Evolutionary conservation across 139 green algal species (phyloP).

Genomic region (Tetratostichococcus sp.): DNA sequence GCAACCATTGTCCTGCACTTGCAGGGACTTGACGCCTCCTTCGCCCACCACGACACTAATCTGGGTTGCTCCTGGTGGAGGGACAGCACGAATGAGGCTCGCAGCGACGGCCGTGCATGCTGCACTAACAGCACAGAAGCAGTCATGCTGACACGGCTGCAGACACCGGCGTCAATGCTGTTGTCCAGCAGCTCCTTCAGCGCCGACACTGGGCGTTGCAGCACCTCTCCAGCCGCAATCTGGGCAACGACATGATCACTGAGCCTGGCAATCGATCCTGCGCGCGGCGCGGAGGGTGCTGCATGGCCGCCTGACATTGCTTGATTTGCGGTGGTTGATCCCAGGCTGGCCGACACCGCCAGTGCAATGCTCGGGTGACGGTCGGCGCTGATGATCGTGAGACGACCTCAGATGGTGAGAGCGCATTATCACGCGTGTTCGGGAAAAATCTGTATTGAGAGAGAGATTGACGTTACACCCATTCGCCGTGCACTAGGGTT

Average conservation of each 20-base stretch:
- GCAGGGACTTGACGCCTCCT: constrained; percentile 87
- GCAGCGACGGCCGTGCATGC: neutral
- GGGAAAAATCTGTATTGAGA: no score
- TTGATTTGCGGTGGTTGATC: no score
- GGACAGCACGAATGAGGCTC: neutral
- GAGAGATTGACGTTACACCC: no score
- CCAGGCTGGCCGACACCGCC: no score
- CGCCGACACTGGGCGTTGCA: constrained; percentile 79
- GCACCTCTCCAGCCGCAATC: constrained; percentile 93
- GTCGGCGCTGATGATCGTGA: no score
- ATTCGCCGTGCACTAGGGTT: no score
- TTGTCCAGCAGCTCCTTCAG: constrained; percentile 99
- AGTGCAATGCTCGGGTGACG: no score
- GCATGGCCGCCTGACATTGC: no score
- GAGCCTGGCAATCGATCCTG: constrained; percentile 38
- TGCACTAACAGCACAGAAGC: neutral
- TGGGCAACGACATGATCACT: constrained; percentile 82
- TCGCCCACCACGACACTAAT: constrained; percentile 85
- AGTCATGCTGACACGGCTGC: neutral
- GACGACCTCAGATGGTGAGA: no score
- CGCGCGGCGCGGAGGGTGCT: neutral
- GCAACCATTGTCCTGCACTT: constrained; percentile 90
- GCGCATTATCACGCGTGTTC: no score
- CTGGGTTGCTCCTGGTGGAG: constrained; percentile 45
- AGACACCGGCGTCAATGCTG: constrained; percentile 77